Evolutionary conservation across 495 filamentous ascomycete genomes (phyloP).

Genomic region (Neurospora sp.): DNA sequence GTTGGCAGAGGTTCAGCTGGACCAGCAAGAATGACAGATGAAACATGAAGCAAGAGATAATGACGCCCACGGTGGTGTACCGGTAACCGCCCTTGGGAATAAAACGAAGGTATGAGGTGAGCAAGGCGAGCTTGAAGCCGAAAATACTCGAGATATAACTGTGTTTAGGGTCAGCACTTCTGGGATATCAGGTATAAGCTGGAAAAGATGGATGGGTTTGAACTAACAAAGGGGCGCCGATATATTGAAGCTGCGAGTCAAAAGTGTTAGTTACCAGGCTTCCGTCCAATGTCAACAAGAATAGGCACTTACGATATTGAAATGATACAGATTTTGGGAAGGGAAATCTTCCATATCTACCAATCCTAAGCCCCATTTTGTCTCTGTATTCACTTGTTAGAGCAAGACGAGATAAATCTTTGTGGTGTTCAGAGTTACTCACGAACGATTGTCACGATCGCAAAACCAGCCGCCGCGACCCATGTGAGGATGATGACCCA

Average conservation of each 20-base stretch:
- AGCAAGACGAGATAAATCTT: background rate
- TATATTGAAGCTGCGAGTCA: constrained; percentile 25
- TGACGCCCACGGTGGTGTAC: constrained; percentile 22
- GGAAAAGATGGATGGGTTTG: background rate
- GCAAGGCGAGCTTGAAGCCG: constrained; percentile 43
- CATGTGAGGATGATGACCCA: constrained; percentile 29
- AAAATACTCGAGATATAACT: constrained; percentile 37
- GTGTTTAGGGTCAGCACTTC: background rate
- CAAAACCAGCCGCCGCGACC: constrained; percentile 23
- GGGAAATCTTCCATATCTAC: constrained; percentile 23
- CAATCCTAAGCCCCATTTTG: constrained; percentile 34
- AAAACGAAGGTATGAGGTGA: constrained; percentile 42
- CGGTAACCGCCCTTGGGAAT: constrained; percentile 33
- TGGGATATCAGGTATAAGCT: constrained; percentile 1
- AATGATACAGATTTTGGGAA: constrained; percentile 23
- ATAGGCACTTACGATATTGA: constrained; percentile 23
- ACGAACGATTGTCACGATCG: constrained; percentile 21
- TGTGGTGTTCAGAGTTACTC: constrained; percentile 2
- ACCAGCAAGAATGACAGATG: constrained; percentile 26
- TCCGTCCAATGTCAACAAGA: background rate
- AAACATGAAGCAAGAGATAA: constrained; percentile 23
- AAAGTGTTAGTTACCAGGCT: constrained; percentile 3
- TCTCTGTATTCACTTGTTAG: constrained; percentile 16
- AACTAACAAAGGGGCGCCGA: constrained; percentile 32
- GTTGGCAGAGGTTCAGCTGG: constrained; percentile 36